These are phyloP conservation scores for Pseudonitzschia delicatissima DNA, from an alignment of 108 stramenopile genomes.

Conservation along the genomic window DNA sequence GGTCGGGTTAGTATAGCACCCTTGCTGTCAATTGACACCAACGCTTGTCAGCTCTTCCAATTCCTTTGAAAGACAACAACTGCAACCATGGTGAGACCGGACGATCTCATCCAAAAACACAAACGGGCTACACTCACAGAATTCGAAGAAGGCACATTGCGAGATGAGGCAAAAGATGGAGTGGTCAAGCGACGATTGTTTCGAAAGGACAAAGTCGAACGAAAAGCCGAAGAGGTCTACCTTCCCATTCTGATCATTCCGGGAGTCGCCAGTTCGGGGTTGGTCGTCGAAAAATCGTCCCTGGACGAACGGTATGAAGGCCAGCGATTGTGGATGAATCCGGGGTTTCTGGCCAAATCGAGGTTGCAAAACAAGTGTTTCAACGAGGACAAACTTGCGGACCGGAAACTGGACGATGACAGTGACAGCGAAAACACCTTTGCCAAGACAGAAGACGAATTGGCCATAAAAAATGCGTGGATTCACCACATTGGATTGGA, in stretches of 20 bases:
- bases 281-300: slow-evolving; percentile 27
- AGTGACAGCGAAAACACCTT: background rate
- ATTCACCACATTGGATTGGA: slow-evolving; percentile 28
- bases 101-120: background rate
- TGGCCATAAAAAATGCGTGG: slow-evolving; percentile 16
- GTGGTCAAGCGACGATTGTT: background rate
- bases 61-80: too few species aligned
- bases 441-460: slow-evolving; percentile 21
- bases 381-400: background rate
- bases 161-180: background rate
- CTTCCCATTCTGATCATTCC: slow-evolving; percentile 47
- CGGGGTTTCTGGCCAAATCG: slow-evolving; percentile 12
- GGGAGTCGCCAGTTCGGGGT: slow-evolving; percentile 33
- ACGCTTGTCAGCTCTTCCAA: too few species aligned
- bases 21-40: too few species aligned
- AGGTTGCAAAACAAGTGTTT: background rate
- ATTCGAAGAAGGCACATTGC: background rate
- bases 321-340: slow-evolving; percentile 36
- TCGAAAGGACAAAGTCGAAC: background rate
- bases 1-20: too few species aligned
- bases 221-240: background rate
- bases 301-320: slow-evolving; percentile 10
- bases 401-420: background rate
- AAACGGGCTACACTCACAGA: background rate
- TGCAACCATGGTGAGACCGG: background rate